Evolutionary conservation across 1,284 basidiomycete genomes (phyloP).

Genomic region (Cutaneotrichosporon mucoides): DNA sequence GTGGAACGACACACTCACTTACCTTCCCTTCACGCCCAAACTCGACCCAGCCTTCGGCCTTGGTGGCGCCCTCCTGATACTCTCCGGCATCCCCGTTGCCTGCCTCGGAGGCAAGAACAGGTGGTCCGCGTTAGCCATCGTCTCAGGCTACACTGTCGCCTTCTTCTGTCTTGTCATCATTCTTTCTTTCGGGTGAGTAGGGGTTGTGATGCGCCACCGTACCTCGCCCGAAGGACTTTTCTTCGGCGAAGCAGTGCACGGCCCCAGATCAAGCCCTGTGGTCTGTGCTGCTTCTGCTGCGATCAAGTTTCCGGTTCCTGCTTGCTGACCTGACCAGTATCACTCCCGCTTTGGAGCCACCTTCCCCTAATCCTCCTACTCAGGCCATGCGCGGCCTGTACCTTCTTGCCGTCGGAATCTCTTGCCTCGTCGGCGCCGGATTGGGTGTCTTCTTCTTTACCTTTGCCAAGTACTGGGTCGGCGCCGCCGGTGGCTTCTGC

Average conservation of each 20-base stretch:
- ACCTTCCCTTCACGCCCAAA: constrained; percentile 57
- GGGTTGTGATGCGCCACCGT: too few species aligned
- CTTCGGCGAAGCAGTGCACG: not conserved
- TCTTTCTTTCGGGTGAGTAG: constrained; percentile 68
- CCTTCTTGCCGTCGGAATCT: constrained; percentile 72
- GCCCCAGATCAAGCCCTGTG: not conserved
- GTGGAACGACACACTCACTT: constrained; percentile 42
- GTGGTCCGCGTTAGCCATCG: constrained; percentile 91
- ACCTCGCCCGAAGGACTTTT: too few species aligned
- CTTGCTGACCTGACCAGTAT: constrained; percentile 28
- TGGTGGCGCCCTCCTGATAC: constrained; percentile 78
- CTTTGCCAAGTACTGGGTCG: constrained; percentile 75
- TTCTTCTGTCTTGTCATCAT: constrained; percentile 84
- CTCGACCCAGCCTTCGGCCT: constrained; percentile 86
- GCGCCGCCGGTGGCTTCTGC: constrained; percentile 83
- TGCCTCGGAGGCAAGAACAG: constrained; percentile 90
- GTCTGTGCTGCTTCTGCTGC: not conserved
- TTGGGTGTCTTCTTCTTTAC: constrained; percentile 84
- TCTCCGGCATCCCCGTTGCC: constrained; percentile 82
- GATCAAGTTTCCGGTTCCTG: not conserved
- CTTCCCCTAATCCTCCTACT: constrained; percentile 71
- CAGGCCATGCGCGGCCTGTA: constrained; percentile 80
- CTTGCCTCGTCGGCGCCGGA: constrained; percentile 75
- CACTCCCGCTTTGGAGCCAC: constrained; percentile 47
- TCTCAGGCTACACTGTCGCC: constrained; percentile 81